A percentile compares a stretch with the other conserved stretches of the same genome.
Evolutionary conservation across 1,284 basidiomycete species (phyloP).

Genomic region (Garcileccinum viscosum): DNA sequence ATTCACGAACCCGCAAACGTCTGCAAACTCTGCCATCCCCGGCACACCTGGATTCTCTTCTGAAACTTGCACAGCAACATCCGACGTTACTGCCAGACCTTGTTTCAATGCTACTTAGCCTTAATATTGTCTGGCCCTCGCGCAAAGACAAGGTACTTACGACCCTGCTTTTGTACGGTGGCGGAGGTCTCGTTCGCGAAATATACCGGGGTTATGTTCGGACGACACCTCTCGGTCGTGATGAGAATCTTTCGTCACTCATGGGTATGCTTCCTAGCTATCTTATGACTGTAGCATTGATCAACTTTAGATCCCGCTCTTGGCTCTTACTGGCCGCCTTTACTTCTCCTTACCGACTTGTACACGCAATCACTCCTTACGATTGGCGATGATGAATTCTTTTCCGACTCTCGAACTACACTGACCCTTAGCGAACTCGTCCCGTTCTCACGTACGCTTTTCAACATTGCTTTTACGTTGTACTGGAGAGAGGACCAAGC

Average conservation of each 20-base stretch:
- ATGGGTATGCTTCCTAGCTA: slow-evolving; percentile 42
- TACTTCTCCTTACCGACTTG: slow-evolving; percentile 84
- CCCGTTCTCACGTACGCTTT: slow-evolving; percentile 69
- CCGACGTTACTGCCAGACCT: slow-evolving; percentile 48
- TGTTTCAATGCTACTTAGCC: slow-evolving; percentile 57
- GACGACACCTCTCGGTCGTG: slow-evolving; percentile 58
- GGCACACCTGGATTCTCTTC: slow-evolving; percentile 58
- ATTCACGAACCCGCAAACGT: slow-evolving; percentile 62
- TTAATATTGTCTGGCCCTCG: slow-evolving; percentile 65
- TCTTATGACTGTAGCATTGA: slow-evolving; percentile 10
- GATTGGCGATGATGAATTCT: slow-evolving; percentile 98
- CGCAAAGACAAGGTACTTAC: slow-evolving; percentile 60
- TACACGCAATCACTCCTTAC: slow-evolving; percentile 88
- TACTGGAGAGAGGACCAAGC: slow-evolving; percentile 76
- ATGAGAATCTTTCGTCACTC: slow-evolving; percentile 49
- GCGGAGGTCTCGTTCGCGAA: slow-evolving; percentile 72
- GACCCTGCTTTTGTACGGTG: slow-evolving; percentile 53
- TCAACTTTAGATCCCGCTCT: slow-evolving; percentile 49
- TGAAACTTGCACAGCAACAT: slow-evolving; percentile 45
- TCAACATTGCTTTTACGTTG: slow-evolving; percentile 82
- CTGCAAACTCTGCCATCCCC: slow-evolving; percentile 55
- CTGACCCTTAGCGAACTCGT: slow-evolving; percentile 85
- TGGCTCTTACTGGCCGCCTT: slow-evolving; percentile 61
- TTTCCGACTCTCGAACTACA: slow-evolving; percentile 46
- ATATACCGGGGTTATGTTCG: slow-evolving; percentile 78